phyloP scores from a whole-genome alignment of 139 green algal genomes.

The Coccomyxa sp. region DNA sequence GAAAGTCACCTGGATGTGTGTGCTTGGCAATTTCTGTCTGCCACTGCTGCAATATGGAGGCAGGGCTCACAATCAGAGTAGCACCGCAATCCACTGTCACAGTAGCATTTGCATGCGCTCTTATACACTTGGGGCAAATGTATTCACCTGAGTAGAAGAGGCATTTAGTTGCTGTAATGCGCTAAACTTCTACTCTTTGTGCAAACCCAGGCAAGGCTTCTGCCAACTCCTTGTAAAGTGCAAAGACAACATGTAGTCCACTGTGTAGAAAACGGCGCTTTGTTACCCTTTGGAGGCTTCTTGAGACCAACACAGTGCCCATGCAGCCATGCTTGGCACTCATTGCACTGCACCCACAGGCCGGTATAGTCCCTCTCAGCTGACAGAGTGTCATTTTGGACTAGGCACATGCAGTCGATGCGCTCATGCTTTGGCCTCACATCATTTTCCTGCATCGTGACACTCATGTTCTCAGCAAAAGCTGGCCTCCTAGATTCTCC shows the following conservation, averaged over 20 bases:
- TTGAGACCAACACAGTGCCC: constrained; percentile 46
- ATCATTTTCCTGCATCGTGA: not conserved
- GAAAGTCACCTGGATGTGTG: not conserved
- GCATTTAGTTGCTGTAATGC: no score
- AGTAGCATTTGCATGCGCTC: constrained; percentile 18
- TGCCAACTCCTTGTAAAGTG: no score
- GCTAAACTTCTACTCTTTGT: no score
- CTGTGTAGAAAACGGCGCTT: no score
- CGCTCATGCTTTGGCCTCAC: constrained; percentile 10
- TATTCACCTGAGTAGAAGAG: constrained; percentile 8
- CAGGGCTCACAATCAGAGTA: constrained; percentile 88
- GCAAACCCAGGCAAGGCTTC: no score
- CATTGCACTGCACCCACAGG: constrained; percentile 60
- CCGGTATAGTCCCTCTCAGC: constrained; percentile 13
- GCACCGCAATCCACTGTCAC: constrained; percentile 49
- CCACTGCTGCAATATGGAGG: constrained; percentile 85
- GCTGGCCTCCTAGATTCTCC: not conserved
- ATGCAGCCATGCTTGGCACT: constrained; percentile 67
- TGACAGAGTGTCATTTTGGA: constrained; percentile 12
- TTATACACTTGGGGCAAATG: constrained; percentile 51
- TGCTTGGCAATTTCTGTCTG: constrained; percentile 37
- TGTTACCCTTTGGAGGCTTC: no score
- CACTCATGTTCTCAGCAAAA: no score
- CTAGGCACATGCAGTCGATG: constrained; percentile 43
- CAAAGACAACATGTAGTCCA: no score